Conservation (phyloP, 2,329 filamentous ascomycete species). For the Fusarium multiceps region DNA sequence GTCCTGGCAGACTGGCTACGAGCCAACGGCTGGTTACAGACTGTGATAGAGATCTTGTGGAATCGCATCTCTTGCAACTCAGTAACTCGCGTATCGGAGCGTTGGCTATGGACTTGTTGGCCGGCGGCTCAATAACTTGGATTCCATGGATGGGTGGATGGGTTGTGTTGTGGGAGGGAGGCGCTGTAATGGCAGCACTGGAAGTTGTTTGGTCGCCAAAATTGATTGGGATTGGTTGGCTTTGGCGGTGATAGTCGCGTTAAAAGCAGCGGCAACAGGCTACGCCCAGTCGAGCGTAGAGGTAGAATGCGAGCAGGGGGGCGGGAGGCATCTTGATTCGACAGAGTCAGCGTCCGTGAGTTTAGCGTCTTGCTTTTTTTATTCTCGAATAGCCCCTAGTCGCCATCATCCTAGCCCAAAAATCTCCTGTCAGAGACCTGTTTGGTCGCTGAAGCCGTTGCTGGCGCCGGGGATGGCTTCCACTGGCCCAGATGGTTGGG, state of each 20-base stretch:
- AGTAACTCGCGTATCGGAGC: slow-evolving; percentile 3
- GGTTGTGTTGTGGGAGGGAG: slow-evolving; percentile 32
- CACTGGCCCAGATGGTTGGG: slow-evolving; percentile 45
- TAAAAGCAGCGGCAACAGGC: slow-evolving; percentile 44
- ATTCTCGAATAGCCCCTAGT: slow-evolving; percentile 44
- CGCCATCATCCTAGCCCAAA: slow-evolving; percentile 35
- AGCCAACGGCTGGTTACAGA: slow-evolving; percentile 32
- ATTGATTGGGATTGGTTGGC: slow-evolving; percentile 41
- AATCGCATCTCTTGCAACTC: slow-evolving; percentile 13
- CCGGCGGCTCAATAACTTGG: slow-evolving; percentile 32
- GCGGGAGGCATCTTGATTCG: slow-evolving; percentile 37
- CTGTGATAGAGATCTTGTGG: slow-evolving; percentile 26
- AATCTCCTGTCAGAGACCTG: slow-evolving; percentile 37
- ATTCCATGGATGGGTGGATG: slow-evolving; percentile 22
- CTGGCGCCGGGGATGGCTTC: slow-evolving; percentile 45
- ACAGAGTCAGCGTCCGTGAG: slow-evolving; percentile 21
- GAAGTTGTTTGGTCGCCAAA: slow-evolving; percentile 34
- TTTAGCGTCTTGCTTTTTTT: slow-evolving; percentile 42
- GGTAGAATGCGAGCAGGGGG: slow-evolving; percentile 17
- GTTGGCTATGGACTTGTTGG: slow-evolving; percentile 27
- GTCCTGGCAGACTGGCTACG: slow-evolving; percentile 20
- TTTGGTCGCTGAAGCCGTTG: slow-evolving; percentile 41
- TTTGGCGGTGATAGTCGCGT: slow-evolving; percentile 39
- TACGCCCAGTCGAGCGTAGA: slow-evolving; percentile 37
- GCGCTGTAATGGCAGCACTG: slow-evolving; percentile 37